Percentiles rank a stretch among this genome's conserved stretches.
These are phyloP conservation scores for Linnemannia elongata DNA, from an alignment of 192 early-diverging fungal genomes.

Conservation along the genomic window DNA sequence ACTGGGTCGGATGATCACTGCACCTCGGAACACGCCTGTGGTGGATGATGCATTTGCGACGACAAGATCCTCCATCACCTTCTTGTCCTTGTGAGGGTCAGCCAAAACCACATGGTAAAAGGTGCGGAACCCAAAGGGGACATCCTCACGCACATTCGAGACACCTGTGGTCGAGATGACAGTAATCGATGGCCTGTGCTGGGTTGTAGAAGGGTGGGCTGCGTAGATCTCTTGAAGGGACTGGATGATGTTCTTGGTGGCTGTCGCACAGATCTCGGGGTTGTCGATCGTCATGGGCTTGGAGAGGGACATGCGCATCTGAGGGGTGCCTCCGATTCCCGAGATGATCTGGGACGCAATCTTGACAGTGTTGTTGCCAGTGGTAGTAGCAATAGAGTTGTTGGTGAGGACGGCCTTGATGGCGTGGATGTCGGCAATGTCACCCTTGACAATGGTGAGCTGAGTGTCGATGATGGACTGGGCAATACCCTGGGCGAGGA, in stretches of 20 bases:
- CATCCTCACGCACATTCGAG: slow-evolving; percentile 42
- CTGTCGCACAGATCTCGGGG: slow-evolving; percentile 29
- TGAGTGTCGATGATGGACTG: slow-evolving; percentile 29
- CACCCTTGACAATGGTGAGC: slow-evolving; percentile 39
- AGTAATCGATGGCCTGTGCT: slow-evolving; percentile 35
- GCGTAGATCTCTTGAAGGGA: slow-evolving; percentile 33
- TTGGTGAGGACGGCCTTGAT: slow-evolving; percentile 36
- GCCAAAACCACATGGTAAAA: slow-evolving; percentile 35
- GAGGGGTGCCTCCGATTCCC: slow-evolving; percentile 41
- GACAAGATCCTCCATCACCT: slow-evolving; percentile 34
- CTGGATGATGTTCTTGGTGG: slow-evolving; percentile 27
- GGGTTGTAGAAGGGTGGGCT: slow-evolving; percentile 6
- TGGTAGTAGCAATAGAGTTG: neutral
- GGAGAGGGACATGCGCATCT: slow-evolving; percentile 14
- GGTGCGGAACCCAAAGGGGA: slow-evolving; percentile 27
- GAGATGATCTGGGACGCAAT: slow-evolving; percentile 48
- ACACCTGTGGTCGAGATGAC: slow-evolving; percentile 43
- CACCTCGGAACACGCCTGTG: slow-evolving; percentile 23
- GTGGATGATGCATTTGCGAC: neutral
- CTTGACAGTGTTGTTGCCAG: neutral
- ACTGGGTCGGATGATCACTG: slow-evolving; percentile 30
- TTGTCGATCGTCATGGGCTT: slow-evolving; percentile 35
- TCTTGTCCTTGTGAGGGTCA: slow-evolving; percentile 52
- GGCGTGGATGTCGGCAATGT: slow-evolving; percentile 24
- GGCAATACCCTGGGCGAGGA: slow-evolving; percentile 31